Evolutionary conservation across 192 early-diverging fungal species (phyloP), one percentile per base, ranked within the genome.

Genomic region (Mycoemilia scoparia): DNA sequence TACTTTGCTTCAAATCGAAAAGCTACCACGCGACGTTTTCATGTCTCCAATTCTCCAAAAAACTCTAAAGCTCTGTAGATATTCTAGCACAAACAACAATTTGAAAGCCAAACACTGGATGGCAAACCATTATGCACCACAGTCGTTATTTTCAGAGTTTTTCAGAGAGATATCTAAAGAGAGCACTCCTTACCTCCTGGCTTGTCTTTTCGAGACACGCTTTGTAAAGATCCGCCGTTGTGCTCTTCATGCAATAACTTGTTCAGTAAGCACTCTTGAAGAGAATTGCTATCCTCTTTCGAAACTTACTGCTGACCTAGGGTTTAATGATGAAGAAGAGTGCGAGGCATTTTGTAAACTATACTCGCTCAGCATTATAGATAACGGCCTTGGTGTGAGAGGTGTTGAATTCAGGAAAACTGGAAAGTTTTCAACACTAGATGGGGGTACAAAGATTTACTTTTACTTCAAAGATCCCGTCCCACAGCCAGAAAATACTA

Each of bases 211-310:
- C 26, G 78, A 95, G 48, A 48, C 68, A 20, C 70, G 77, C 21
- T 87, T 95, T 47, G 53, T 54, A 0, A 60, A 63, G 24, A 67
- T 95, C 17, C 77, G 89, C 18, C 64, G 72, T 21, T 69, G 71
- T 4, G 84, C 74, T 6, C 50, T 85, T 6, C 66, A 69, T 45
- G 72, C 77, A 1, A 75, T 90, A 72, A 71, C 78, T 47, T 55
- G 61, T 17, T 60, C 70, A 1, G 74, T 76, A 31, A 55, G 66
- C 0, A 47, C 60, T 22, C 55, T 63, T 29, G 27, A 34, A 10
- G 54, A 53, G 32, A 60, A 45, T 19, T 46, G 55, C 33, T 70
- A 64, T 18, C 63, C 63, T 4, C 16, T 60, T 6, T 36, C 39
- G 7, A 52, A 64, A 32, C 41, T 82, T 32, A 68, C 64, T 3